Evolutionary conservation across 345 rosid genomes (phyloP), one percentile per base, ranked within the genome.

Genomic region (Citrus inodora): DNA sequence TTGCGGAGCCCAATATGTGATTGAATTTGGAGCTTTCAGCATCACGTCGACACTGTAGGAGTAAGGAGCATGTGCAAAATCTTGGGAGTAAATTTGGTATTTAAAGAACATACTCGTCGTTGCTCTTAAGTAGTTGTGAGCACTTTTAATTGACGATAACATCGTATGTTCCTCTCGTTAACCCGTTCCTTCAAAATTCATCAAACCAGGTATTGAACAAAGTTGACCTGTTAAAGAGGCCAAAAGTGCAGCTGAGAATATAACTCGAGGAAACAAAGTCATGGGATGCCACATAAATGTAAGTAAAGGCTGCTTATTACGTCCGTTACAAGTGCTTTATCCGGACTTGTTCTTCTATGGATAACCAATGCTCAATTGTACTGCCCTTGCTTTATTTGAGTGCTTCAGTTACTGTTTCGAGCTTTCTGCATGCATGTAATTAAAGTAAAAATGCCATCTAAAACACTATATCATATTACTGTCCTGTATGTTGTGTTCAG

Each of bases 251-350:
- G 46, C 0, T n/a, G 93, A 89, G 73, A 92, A 93, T 74, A 61
- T 81, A 7, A 88, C 87, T 4, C 90, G 90, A 89, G 77, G 94
- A 89, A 76, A 69, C 84, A 1, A 90, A 87, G 85, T 78, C 87
- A 24, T 78, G 84, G 0, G 92, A 89, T 71, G 89, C 91, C 67
- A 85, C 96, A 0, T 87, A 89, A 61, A 46, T 87, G 75, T 79
- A 91, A 65, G 73, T 88, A n/a, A 90, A 71, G 25, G 72, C 53
- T 89, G 79, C 81, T 88, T 28, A 83, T 69, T 84, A 83, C 1
- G 83, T 87, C 78, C 90, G 99, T 71, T 93, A 94, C 84, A 86
- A 92, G 94, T 93, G 98, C 88, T 92, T 87, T 90, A 79, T 95
- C 84, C 86, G 80, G 61, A 74, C 94, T 38, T 86, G 91, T 81